A percentile compares a stretch with the other conserved stretches of the same genome.
These are phyloP conservation scores for Puccinia triticina DNA, from an alignment of 1,284 basidiomycete genomes.

Conservation along the genomic window DNA sequence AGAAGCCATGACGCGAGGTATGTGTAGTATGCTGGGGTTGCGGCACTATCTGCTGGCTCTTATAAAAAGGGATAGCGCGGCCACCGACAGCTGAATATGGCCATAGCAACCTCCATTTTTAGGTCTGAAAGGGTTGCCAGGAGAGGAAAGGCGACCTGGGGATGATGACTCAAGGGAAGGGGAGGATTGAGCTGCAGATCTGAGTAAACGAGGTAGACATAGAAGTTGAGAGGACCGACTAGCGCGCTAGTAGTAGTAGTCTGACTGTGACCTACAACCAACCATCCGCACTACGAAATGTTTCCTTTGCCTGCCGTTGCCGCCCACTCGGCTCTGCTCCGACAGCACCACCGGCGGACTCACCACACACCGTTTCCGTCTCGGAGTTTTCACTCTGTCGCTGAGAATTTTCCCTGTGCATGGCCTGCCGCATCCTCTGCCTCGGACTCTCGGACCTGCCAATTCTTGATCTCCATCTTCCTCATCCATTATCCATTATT, in stretches of 20 bases:
- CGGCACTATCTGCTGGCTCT: not conserved
- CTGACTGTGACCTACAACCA: constrained; percentile 10
- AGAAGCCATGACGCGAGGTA: constrained; percentile 15
- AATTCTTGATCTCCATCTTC: constrained; percentile 25
- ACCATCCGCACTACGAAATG: no score
- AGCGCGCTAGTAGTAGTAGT: not conserved
- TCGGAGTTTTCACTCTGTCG: constrained; percentile 16
- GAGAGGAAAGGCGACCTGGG: constrained; percentile 15
- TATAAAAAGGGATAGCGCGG: not conserved
- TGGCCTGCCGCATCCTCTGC: not conserved
- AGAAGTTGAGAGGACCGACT: constrained; percentile 3
- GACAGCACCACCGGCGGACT: not conserved
- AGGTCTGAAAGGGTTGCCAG: constrained; percentile 15
- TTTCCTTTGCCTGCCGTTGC: no score
- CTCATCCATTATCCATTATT: not conserved
- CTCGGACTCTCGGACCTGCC: constrained; percentile 1
- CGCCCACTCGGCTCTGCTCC: not conserved
- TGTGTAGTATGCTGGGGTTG: not conserved
- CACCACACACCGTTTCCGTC: constrained; percentile 4
- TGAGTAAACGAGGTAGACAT: constrained; percentile 8
- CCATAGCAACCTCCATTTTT: not conserved
- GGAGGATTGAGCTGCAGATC: constrained; percentile 5
- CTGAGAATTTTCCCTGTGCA: not conserved
- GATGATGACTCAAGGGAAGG: constrained; percentile 4
- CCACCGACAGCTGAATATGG: not conserved